Evolutionary conservation across 441 rosid genomes (phyloP).

Genomic region (Manihot esculenta): DNA sequence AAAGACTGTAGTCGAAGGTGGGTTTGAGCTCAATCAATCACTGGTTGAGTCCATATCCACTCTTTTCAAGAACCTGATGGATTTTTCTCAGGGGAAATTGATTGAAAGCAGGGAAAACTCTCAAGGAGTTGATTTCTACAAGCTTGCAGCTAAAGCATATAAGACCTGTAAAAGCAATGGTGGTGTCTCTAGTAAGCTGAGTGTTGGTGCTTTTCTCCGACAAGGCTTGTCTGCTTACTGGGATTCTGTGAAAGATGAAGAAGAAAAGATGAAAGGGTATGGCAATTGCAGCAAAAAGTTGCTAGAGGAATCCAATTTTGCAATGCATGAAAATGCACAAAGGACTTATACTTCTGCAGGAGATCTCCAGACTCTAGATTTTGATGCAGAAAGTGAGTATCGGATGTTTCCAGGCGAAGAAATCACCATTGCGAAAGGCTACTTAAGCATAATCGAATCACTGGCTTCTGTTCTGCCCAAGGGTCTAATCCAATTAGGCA

Average conservation of each 20-base stretch:
- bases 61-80: constrained; percentile 78
- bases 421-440: constrained; percentile 94
- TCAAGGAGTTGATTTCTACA: constrained; percentile 31
- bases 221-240: constrained; percentile 62
- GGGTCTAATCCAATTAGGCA: constrained; percentile 63
- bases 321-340: constrained; percentile 71
- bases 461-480: constrained; percentile 77
- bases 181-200: constrained; percentile 36
- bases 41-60: constrained; percentile 52
- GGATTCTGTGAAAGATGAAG: constrained; percentile 34
- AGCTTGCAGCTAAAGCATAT: constrained; percentile 44
- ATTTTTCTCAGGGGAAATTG: constrained; percentile 64
- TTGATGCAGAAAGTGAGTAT: constrained; percentile 84
- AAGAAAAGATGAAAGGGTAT: constrained; percentile 33
- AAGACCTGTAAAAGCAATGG: constrained; percentile 30
- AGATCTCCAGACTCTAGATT: constrained; percentile 73
- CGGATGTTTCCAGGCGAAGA: constrained; percentile 92
- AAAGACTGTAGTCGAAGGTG: constrained; percentile 72
- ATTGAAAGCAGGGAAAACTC: constrained; percentile 20
- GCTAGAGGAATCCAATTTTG: constrained; percentile 73
- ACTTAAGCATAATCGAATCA: constrained; percentile 61
- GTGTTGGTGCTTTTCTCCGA: constrained; percentile 72
- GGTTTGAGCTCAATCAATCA: constrained; percentile 49
- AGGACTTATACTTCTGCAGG: constrained; percentile 91
- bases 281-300: constrained; percentile 52